These are phyloP conservation scores for Peribolospora kevripleyi DNA, from an alignment of 768 basidiomycete species.

Conservation along the genomic window DNA sequence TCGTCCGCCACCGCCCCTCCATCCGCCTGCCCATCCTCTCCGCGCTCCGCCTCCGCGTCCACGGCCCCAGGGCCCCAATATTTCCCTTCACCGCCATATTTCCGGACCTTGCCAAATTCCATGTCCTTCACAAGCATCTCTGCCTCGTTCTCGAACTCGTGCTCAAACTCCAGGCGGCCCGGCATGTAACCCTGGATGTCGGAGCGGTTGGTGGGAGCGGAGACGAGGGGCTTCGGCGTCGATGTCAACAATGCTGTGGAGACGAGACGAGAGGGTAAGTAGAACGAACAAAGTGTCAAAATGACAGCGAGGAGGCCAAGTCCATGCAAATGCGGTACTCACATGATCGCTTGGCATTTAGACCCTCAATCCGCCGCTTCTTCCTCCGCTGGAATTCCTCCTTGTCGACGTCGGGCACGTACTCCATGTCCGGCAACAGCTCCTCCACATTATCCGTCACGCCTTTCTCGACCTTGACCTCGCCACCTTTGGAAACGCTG, in stretches of 20 bases:
- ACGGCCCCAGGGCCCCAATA: slow-evolving; percentile 9
- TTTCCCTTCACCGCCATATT: slow-evolving; percentile 49
- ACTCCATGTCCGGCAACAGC: slow-evolving; percentile 14
- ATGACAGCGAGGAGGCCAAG: neutral
- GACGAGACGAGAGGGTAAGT: slow-evolving; percentile 9
- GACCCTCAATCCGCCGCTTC: slow-evolving; percentile 58
- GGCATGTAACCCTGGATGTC: slow-evolving; percentile 83
- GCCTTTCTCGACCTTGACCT: slow-evolving; percentile 1
- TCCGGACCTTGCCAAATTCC: slow-evolving; percentile 71
- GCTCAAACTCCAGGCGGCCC: slow-evolving; percentile 93
- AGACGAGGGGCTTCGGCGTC: slow-evolving; percentile 53
- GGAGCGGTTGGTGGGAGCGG: slow-evolving; percentile 56
- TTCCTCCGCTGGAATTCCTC: slow-evolving; percentile 73
- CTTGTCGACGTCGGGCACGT: slow-evolving; percentile 43
- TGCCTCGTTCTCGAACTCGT: slow-evolving; percentile 89
- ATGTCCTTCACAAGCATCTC: slow-evolving; percentile 86
- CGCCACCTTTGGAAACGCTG: neutral
- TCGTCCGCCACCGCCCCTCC: slow-evolving; percentile 26
- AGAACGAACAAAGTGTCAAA: slow-evolving; percentile 18
- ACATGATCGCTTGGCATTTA: slow-evolving; percentile 26
- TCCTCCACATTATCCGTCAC: too few relatives aligned
- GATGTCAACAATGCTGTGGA: slow-evolving; percentile 8
- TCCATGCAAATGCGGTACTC: slow-evolving; percentile 1
- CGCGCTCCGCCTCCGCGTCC: slow-evolving; percentile 27
- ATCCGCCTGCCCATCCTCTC: slow-evolving; percentile 49